phyloP scores from a whole-genome alignment of 2,329 filamentous ascomycete species.

The Fusarium nygamai region DNA sequence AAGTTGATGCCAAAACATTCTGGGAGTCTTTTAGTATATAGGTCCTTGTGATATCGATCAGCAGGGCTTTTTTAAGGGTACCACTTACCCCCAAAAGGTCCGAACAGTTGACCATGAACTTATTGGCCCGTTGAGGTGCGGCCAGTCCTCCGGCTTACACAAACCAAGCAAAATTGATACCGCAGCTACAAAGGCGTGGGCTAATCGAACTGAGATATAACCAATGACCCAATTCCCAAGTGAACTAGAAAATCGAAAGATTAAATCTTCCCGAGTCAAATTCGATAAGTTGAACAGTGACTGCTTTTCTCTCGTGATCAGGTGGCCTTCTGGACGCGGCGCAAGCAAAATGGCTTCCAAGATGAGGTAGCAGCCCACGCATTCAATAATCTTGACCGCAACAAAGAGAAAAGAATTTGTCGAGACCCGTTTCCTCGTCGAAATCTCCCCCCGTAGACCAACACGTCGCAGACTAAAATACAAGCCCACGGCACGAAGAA shows the following conservation, averaged over 20 bases:
- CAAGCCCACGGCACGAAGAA: neutral
- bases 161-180: neutral
- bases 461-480: neutral
- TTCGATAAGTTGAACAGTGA: neutral
- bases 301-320: neutral
- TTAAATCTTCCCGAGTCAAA: neutral
- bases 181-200: neutral
- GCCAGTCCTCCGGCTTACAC: neutral
- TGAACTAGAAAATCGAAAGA: neutral
- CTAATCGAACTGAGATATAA: neutral
- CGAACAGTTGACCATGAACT: neutral
- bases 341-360: neutral
- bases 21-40: neutral
- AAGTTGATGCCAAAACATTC: slow-evolving; percentile 8
- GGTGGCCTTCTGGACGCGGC: neutral
- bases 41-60: rapidly evolving
- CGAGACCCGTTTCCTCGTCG: neutral
- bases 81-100: slow-evolving; percentile 4
- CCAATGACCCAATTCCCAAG: neutral
- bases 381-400: neutral
- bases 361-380: neutral
- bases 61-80: rapidly evolving
- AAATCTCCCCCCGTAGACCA: neutral
- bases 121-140: neutral
- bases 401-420: neutral